Conservation (phyloP, 208 protist genomes). For the Wallacemonas rigidus region DNA sequence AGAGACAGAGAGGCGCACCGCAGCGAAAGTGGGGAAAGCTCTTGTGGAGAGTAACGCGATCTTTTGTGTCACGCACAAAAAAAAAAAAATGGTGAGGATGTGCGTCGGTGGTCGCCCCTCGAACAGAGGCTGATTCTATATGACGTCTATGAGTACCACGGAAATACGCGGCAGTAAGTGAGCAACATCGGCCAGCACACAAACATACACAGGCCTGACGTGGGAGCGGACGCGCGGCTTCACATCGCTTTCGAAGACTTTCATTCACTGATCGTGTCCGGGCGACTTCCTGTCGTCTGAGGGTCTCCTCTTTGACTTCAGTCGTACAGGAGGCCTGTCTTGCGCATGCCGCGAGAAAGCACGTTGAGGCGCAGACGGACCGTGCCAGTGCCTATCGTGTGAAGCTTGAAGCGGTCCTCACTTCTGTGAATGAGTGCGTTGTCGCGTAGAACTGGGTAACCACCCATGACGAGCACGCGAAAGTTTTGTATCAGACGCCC, state of each 20-base stretch:
- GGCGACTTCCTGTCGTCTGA: too few species aligned
- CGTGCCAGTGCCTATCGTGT: slow-evolving; percentile 74
- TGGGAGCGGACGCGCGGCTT: too few species aligned
- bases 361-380: slow-evolving; percentile 75
- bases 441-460: slow-evolving; percentile 81
- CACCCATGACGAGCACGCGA: slow-evolving; percentile 70
- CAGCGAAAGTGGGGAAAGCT: too few species aligned
- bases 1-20: slow-evolving; percentile 1
- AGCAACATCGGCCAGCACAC: too few species aligned
- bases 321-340: slow-evolving; percentile 37
- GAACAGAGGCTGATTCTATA: too few species aligned
- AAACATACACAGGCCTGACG: too few species aligned
- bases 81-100: too few species aligned
- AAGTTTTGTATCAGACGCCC: slow-evolving; percentile 61
- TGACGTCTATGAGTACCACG: too few species aligned
- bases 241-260: background rate
- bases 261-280: background rate
- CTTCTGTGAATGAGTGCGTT: slow-evolving; percentile 80
- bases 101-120: too few species aligned
- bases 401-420: slow-evolving; percentile 83
- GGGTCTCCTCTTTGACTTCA: slow-evolving; percentile 7
- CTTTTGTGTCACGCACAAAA: too few species aligned
- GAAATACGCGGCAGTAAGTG: too few species aligned
- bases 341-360: slow-evolving; percentile 69
- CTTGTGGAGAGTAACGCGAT: too few species aligned